Evolutionary conservation across 225 moss, liverwort and hornwort species (phyloP), one percentile per base, ranked within the genome.

Genomic region (Pleurozium schreberi): DNA sequence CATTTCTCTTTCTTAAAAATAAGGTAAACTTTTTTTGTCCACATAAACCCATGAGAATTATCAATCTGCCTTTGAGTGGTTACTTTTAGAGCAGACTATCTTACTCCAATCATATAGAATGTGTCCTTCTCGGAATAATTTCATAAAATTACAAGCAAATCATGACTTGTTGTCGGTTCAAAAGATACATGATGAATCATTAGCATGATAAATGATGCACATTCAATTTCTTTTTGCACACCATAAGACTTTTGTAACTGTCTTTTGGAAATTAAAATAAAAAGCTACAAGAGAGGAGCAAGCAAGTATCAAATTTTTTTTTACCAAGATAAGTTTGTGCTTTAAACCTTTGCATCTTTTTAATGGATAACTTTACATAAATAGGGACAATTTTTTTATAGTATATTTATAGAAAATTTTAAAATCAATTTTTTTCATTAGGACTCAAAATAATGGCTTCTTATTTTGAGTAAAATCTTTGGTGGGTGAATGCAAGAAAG

Each of bases 81-180:
- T n/a, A n/a, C n/a, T n/a, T n/a, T n/a, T n/a, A n/a, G n/a, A n/a
- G n/a, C n/a, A n/a, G n/a, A n/a, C n/a, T 10, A 53, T 13, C 53
- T 53, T 53, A 53, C 17, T 53, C 12, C 4, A 53, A 13, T 66
- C 5, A 65, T 18, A 3, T 5, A 2, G 18, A 1, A 2, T 2
- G 1, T 0, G 6, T 36, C 9, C 10, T 65, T 34, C 1, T 3
- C 3, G 3, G 3, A 10, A 11, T 21, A 4, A 40, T 69, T n/a
- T n/a, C n/a, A n/a, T n/a, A n/a, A n/a, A n/a, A n/a, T 70, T 26
- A 70, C 26, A 70, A 42, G 5, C 26, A 70, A 70, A 18, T 47
- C 10, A 30, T 47, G 4, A 30, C 30, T 74, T 73, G 6, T 43
- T 36, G 0, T 30, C n/a, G n/a, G n/a, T 74, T 11, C 17, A 18